A percentile compares a stretch with the other conserved stretches of the same genome.
phyloP scores from a whole-genome alignment of 768 basidiomycete genomes.

The Fomitopsis serialis region DNA sequence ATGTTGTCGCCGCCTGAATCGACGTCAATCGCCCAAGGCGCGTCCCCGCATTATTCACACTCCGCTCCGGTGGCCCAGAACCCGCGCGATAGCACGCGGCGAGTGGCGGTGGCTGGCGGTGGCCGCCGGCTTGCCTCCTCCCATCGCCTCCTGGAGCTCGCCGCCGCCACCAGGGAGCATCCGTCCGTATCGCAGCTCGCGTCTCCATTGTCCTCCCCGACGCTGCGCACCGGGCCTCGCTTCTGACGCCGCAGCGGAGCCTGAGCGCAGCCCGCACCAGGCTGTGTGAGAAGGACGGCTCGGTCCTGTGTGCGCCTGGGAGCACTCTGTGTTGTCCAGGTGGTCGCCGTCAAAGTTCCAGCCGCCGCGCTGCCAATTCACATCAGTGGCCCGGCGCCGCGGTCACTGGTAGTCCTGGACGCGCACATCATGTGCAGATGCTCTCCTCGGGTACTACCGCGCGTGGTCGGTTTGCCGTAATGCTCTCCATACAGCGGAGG shows the following conservation, averaged over 20 bases:
- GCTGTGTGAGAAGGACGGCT: background rate
- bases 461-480: too few species aligned
- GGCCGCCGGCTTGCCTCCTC: too few species aligned
- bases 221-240: background rate
- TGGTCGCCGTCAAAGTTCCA: background rate
- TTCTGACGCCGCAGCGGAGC: background rate
- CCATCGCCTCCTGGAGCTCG: background rate
- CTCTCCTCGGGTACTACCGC: too few species aligned
- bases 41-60: background rate
- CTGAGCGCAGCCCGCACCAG: background rate
- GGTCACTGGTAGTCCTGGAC: too few species aligned
- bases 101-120: too few species aligned
- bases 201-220: background rate
- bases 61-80: background rate
- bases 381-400: too few species aligned
- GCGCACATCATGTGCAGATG: too few species aligned
- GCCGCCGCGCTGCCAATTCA: too few species aligned
- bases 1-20: slow-evolving; percentile 5
- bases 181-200: background rate
- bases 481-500: too few species aligned
- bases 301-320: background rate
- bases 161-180: background rate
- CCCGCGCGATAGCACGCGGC: background rate
- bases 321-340: background rate
- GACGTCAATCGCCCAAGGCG: background rate